These are phyloP conservation scores for Penicillium sclerotiorum DNA, from an alignment of 2,329 filamentous ascomycete genomes.

Conservation along the genomic window DNA sequence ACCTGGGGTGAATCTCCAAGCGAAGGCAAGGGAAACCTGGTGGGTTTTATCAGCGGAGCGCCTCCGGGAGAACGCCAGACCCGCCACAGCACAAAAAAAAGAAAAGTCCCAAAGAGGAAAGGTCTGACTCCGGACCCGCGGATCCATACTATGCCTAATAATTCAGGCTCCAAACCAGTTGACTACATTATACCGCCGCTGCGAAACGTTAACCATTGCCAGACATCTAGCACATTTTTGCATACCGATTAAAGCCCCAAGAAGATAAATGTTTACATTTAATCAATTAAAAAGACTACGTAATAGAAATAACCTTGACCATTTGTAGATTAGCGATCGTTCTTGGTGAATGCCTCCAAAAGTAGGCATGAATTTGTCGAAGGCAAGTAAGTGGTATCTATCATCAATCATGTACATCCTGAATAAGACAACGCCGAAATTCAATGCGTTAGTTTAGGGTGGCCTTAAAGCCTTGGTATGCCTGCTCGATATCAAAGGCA, in stretches of 20 bases:
- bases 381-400: conserved; percentile 15
- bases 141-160: conserved; percentile 23
- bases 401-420: conserved; percentile 12
- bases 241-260: too few relatives aligned
- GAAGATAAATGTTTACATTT: too few relatives aligned
- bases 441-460: conserved; percentile 59
- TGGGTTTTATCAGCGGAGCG: conserved; percentile 16
- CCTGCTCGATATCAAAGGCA: conserved; percentile 89
- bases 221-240: too few relatives aligned
- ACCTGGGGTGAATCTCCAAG: not conserved
- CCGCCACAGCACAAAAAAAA: conserved; percentile 16
- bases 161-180: conserved; percentile 11
- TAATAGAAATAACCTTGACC: too few relatives aligned
- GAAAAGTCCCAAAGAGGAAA: conserved; percentile 40
- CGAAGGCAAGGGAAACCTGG: conserved; percentile 21
- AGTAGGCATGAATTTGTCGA: too few relatives aligned
- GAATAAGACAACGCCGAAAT: conserved; percentile 18
- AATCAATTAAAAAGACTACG: too few relatives aligned
- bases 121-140: conserved; percentile 31
- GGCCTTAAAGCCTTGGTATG: conserved; percentile 90
- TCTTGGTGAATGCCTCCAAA: too few relatives aligned
- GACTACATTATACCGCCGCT: too few relatives aligned
- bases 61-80: conserved; percentile 8
- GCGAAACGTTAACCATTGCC: not conserved
- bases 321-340: too few relatives aligned